phyloP scores from a whole-genome alignment of 2,329 filamentous ascomycete species.

The Aureobasidium leucospermi region DNA sequence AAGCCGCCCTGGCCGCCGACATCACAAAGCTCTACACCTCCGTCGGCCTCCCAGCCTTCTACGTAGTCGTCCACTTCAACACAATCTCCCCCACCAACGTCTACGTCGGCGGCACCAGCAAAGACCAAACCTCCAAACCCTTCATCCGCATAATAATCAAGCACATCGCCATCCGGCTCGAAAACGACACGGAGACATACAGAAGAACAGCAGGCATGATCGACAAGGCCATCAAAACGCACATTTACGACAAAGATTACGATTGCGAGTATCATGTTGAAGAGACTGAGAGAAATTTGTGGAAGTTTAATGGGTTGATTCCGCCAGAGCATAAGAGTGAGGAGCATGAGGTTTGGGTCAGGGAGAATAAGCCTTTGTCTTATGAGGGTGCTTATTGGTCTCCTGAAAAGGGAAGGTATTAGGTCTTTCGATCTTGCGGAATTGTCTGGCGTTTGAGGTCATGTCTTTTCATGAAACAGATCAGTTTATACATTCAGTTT shows the following conservation, averaged over 20 bases:
- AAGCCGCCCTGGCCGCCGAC: conserved; percentile 27
- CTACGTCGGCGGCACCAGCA: conserved; percentile 28
- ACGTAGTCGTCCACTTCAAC: conserved; percentile 38
- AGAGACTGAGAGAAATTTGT: conserved; percentile 37
- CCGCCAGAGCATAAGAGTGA: conserved; percentile 31
- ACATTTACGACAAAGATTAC: conserved; percentile 35
- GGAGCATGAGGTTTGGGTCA: conserved; percentile 30
- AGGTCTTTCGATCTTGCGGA: no score
- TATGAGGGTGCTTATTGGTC: conserved; percentile 19
- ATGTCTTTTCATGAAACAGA: no score
- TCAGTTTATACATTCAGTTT: no score
- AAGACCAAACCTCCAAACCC: conserved; percentile 19
- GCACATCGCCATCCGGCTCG: conserved; percentile 26
- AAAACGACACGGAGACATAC: conserved; percentile 17
- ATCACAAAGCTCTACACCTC: conserved; percentile 36
- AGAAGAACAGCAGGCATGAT: conserved; percentile 21
- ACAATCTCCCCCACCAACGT: conserved; percentile 21
- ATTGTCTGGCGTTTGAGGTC: no score
- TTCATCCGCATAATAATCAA: conserved; percentile 32
- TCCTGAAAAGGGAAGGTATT: not conserved
- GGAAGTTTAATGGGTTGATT: conserved; percentile 37
- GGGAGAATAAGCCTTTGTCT: conserved; percentile 19
- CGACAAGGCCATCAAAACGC: conserved; percentile 32
- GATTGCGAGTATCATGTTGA: conserved; percentile 39
- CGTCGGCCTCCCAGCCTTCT: conserved; percentile 36